A percentile compares a stretch with the other conserved stretches of the same genome.
These are phyloP conservation scores for Rhizopogon rudus DNA, from an alignment of 768 basidiomycete genomes.

Conservation along the genomic window DNA sequence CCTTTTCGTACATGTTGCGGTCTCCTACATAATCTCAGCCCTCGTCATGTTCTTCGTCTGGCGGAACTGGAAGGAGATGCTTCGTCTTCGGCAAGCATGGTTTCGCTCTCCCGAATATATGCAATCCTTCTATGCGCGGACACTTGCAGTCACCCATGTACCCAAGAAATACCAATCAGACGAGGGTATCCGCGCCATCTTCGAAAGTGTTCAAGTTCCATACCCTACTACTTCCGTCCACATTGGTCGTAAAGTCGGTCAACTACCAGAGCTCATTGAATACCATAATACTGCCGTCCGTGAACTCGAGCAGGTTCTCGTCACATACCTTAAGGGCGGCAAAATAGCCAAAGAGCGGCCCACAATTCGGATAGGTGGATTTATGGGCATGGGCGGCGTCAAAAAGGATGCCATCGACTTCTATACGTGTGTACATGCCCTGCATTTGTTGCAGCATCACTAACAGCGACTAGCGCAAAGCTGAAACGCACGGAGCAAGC, in stretches of 20 bases:
- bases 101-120: conserved; percentile 88
- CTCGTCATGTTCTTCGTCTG: conserved; percentile 70
- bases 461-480: conserved; percentile 30
- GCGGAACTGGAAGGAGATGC: conserved; percentile 72
- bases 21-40: conserved; percentile 76
- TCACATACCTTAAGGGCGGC: conserved; percentile 84
- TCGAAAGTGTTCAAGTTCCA: conserved; percentile 70
- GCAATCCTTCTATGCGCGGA: conserved; percentile 89
- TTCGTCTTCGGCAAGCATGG: conserved; percentile 77
- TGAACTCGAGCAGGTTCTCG: conserved; percentile 84
- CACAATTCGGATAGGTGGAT: conserved; percentile 72
- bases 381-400: conserved; percentile 75
- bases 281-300: conserved; percentile 93
- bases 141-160: conserved; percentile 77
- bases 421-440: conserved; percentile 62
- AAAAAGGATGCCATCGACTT: conserved; percentile 92
- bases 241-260: conserved; percentile 82
- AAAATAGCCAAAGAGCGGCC: conserved; percentile 78
- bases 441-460: not conserved
- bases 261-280: conserved; percentile 86
- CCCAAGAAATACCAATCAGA: conserved; percentile 81
- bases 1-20: conserved; percentile 81
- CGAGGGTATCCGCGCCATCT: conserved; percentile 73
- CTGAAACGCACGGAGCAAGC: conserved; percentile 63
- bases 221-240: conserved; percentile 92